Evolutionary conservation across 768 basidiomycete species (phyloP).

Genomic region (Amanita phalloides): DNA sequence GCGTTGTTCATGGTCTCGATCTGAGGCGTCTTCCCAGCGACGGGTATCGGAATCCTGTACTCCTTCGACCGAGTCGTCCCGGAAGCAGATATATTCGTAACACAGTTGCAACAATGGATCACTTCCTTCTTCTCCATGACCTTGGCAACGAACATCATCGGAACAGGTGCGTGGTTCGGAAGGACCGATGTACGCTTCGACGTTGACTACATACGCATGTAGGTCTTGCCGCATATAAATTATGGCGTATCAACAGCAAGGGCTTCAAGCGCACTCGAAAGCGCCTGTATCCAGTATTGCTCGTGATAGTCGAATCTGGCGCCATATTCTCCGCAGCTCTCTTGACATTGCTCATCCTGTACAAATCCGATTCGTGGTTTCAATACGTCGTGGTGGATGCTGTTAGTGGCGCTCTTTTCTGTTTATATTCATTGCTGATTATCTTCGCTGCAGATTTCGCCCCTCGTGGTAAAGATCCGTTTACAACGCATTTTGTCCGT

Average conservation of each 20-base stretch:
- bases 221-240: constrained; percentile 18
- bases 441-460: not conserved
- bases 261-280: constrained; percentile 5
- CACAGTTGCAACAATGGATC: constrained; percentile 21
- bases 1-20: not conserved
- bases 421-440: not conserved
- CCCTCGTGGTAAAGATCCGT: constrained; percentile 7
- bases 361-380: constrained; percentile 18
- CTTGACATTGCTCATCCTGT: constrained; percentile 18
- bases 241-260: constrained; percentile 17
- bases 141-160: constrained; percentile 21
- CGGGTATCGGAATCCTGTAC: constrained; percentile 17
- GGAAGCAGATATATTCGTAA: constrained; percentile 17
- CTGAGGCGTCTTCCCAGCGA: constrained; percentile 7
- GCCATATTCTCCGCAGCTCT: constrained; percentile 22
- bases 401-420: constrained; percentile 11
- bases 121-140: constrained; percentile 23
- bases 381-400: constrained; percentile 22
- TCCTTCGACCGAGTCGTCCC: constrained; percentile 13
- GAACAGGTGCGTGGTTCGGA: constrained; percentile 12
- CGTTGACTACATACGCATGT: not conserved
- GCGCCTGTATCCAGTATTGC: constrained; percentile 16
- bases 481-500: not conserved
- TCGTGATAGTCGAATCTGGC: constrained; percentile 23
- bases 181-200: not conserved